Conservation (phyloP, 1,139 yeast genomes). For the Suhomyces atakaporum region DNA sequence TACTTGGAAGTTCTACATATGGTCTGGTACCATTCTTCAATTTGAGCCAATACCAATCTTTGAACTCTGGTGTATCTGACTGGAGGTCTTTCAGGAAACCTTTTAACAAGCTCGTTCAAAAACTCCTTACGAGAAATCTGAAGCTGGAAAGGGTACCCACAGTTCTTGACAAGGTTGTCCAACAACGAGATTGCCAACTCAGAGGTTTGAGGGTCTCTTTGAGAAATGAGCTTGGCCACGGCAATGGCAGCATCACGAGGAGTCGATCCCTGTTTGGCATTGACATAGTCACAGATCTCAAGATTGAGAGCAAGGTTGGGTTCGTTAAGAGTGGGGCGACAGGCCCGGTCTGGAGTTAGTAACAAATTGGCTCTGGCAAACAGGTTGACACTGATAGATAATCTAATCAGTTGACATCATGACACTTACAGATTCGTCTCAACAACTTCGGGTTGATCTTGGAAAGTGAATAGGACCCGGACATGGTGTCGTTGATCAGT, state of each 20-base stretch:
- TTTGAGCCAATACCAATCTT: constrained; percentile 79
- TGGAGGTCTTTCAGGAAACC: constrained; percentile 96
- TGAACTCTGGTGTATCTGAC: constrained; percentile 81
- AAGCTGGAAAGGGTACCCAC: constrained; percentile 95
- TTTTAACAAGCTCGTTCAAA: constrained; percentile 84
- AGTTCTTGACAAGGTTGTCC: constrained; percentile 92
- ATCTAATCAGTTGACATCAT: neutral
- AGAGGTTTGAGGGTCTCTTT: constrained; percentile 77
- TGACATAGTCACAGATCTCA: constrained; percentile 91
- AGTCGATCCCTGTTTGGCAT: constrained; percentile 85
- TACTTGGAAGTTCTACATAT: constrained; percentile 87
- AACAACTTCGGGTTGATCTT: constrained; percentile 60
- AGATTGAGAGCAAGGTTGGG: constrained; percentile 87
- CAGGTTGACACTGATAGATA: no score
- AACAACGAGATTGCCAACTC: constrained; percentile 60
- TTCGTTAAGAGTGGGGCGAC: constrained; percentile 79
- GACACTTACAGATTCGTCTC: constrained; percentile 60
- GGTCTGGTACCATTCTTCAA: constrained; percentile 98
- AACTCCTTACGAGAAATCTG: constrained; percentile 95
- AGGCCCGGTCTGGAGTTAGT: constrained; percentile 68
- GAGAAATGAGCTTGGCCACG: constrained; percentile 82
- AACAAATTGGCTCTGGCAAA: no score
- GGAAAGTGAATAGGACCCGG: constrained; percentile 44
- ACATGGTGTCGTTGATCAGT: constrained; percentile 16
- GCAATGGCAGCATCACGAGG: constrained; percentile 94